Evolutionary conservation across 768 basidiomycete genomes (phyloP), one percentile per base, ranked within the genome.

Genomic region (Tricholoma terreum): DNA sequence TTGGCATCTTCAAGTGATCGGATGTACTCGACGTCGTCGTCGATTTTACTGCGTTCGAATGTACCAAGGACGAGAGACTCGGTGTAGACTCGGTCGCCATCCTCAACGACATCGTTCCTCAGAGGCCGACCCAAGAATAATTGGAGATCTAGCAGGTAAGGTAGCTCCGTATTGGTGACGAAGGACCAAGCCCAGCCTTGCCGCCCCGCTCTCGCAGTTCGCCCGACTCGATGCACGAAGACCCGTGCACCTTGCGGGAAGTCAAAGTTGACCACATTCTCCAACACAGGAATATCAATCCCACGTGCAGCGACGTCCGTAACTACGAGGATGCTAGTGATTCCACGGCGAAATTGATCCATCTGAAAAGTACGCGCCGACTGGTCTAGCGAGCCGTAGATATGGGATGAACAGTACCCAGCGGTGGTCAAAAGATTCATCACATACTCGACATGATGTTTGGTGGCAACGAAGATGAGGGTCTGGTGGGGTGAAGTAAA

Each of bases 251-350:
- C 93, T 58, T 93, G 89, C 0, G 97, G 97, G 63, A 99, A 98
- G 65, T 99, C 97, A 71, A 95, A 99, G 71, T 99, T 99, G 70
- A 99, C 79, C 33, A 99, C 97, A 67, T 98, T 92, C 69, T 95
- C 93, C 59, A 99, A 81, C 38, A 98, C 81, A 4, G 97, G 97
- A 33, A 99, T 95, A 73, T 99, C 97, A 63, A 99, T 93, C 65
- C 97, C 97, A 62, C 97, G 89, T 12, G 97, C 97, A 17, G 97
- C 97, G 38, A 99, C 94, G 66, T 99, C 97, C 0, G 97, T 99
- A 42, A 98, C 97, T 34, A 98, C 94, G 22, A 99, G 78, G 48
- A 99, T 80, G 61, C 80, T 89, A 0, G 94, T 91, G 30, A 77
- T 68, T 1, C 91, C 90, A 11, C 83, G 80, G 21, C 94, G 85